Evolutionary conservation across 768 basidiomycete species (phyloP), one percentile per base, ranked within the genome.

Genomic region (Daedaleopsis sinensis): DNA sequence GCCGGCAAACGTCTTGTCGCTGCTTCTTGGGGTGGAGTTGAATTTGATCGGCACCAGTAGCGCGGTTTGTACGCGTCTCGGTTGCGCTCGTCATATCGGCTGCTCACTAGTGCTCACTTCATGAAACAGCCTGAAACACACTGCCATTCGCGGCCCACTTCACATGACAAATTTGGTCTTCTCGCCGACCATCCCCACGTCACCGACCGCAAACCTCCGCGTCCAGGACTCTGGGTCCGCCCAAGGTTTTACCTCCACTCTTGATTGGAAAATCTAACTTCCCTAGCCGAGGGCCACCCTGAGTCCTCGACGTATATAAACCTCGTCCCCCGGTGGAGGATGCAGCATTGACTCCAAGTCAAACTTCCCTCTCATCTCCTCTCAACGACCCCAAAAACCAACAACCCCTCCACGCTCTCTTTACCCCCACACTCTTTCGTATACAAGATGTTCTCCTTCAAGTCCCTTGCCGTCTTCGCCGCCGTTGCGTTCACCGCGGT

Each of bases 401-500:
- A 35, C 19, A 55, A 42, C 52, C 55, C 52, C 49, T 52, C 54
- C 65, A 49, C 63, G 23, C 56, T 57, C 60, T 32, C 32, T 63
- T 19, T 23, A 47, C 54, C 55, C 35, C 56, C 52, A 59, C 65
- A 67, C 64, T 59, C 64, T 67, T 63, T 62, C 65, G 24, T 12
- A 6, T 46, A 27, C 59, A 70, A 70, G 60, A 79, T 79, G 78
- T 71, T 66, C 69, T 77, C 74, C 51, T 70, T 78, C 56, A 70
- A 70, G 57, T 59, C 71, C 56, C 52, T 75, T 62, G 50, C 69
- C n/a, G 57, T 58, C 23, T 66, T 72, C 48, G 68, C 69, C 24
- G 68, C 75, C 2, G 42, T 70, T 52, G 65, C 68, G n/a, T 55
- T 70, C 62, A 57, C 55, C 66, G 55, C 59, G 18, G 38, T 67